These are phyloP conservation scores for Graphilbum sp. DNA, from an alignment of 2,329 filamentous ascomycete species.

Conservation along the genomic window DNA sequence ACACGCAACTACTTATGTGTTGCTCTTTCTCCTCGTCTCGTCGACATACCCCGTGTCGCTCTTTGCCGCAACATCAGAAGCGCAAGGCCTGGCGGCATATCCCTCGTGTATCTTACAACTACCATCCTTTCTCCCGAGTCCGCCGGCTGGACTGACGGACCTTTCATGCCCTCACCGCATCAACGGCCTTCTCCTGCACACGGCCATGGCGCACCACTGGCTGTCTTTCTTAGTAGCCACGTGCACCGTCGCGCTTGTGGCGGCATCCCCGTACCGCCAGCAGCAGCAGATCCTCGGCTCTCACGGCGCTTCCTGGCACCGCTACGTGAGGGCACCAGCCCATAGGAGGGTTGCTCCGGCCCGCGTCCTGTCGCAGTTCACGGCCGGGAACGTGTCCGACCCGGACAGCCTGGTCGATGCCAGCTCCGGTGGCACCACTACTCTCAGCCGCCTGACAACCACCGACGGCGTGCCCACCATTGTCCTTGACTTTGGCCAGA, in stretches of 20 bases:
- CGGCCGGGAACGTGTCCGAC: slow-evolving; percentile 22
- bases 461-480: slow-evolving; percentile 17
- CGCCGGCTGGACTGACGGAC: no score
- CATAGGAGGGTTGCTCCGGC: slow-evolving; percentile 16
- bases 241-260: neutral
- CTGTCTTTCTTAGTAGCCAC: neutral
- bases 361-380: slow-evolving; percentile 14
- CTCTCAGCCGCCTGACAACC: slow-evolving; percentile 14
- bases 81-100: no score
- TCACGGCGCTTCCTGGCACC: slow-evolving; percentile 18
- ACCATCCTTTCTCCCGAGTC: no score
- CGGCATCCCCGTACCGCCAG: neutral
- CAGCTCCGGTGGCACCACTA: slow-evolving; percentile 14
- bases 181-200: neutral
- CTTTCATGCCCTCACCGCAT: neutral
- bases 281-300: slow-evolving; percentile 7
- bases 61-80: no score
- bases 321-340: slow-evolving; percentile 22
- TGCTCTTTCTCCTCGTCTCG: no score
- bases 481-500: slow-evolving; percentile 33
- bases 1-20: no score
- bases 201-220: slow-evolving; percentile 2
- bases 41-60: no score
- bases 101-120: no score
- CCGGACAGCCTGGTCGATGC: slow-evolving; percentile 16